Percentiles rank a stretch among this genome's conserved stretches.
Conservation (phyloP, 148 eudicot species). For the Rhododendron ovatum region DNA sequence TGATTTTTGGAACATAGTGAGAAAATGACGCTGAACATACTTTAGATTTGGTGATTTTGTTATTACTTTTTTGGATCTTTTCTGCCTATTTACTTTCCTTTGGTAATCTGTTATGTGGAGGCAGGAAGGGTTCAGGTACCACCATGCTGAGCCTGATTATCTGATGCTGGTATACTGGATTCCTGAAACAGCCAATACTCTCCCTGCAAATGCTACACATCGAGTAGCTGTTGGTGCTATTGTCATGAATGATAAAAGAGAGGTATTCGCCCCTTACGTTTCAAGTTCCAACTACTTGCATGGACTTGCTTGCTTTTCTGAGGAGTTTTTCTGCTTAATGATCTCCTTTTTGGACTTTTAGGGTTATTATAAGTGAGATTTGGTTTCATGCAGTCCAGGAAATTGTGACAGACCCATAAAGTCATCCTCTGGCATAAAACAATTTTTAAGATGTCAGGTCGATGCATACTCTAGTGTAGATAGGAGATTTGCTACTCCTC, state of each 20-base stretch:
- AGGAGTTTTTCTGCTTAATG: background rate
- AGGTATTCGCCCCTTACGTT: conserved; percentile 35
- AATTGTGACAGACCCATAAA: background rate
- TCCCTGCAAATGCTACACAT: conserved; percentile 82
- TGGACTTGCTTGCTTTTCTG: background rate
- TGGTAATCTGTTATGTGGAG: conserved; percentile 15
- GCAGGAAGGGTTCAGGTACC: conserved; percentile 84
- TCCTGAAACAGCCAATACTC: conserved; percentile 51
- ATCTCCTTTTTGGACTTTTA: background rate
- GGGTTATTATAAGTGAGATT: background rate
- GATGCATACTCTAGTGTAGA: background rate
- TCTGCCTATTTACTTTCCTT: background rate
- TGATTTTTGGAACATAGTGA: background rate
- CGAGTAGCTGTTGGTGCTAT: conserved; percentile 73
- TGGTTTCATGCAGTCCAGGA: background rate
- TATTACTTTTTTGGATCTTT: background rate
- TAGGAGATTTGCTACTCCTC: background rate
- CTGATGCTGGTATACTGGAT: conserved; percentile 86
- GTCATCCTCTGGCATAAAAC: background rate
- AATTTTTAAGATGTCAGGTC: background rate
- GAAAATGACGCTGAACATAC: background rate
- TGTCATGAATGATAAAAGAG: conserved; percentile 60
- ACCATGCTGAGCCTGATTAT: conserved; percentile 79
- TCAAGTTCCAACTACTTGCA: background rate
- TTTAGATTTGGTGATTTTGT: background rate